These are phyloP conservation scores for Casuarina cunninghamiana DNA, from an alignment of 306 rosid species.

Conservation along the genomic window DNA sequence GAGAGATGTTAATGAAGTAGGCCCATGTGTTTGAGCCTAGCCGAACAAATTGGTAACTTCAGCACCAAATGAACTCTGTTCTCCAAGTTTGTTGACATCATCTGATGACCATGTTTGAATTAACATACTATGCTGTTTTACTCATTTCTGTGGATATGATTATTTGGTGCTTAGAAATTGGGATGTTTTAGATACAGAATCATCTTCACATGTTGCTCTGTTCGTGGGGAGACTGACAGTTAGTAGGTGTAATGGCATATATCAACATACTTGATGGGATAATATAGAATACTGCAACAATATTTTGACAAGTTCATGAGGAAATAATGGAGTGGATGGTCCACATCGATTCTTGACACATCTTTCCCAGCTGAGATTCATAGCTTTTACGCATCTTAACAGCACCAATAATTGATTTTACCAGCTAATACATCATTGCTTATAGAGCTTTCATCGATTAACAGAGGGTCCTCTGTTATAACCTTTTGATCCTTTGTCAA, in stretches of 20 bases:
- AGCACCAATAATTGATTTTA: conserved; percentile 15
- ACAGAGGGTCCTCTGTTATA: too few species aligned
- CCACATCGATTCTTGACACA: conserved; percentile 18
- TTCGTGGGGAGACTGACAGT: conserved; percentile 37
- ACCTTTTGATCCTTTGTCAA: too few species aligned
- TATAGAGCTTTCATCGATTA: too few species aligned
- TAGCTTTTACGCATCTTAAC: conserved; percentile 4
- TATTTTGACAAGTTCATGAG: conserved; percentile 17
- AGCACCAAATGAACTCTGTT: conserved; percentile 7
- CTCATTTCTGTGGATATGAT: conserved; percentile 15
- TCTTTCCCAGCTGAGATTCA: neutral
- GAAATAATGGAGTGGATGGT: conserved; percentile 31
- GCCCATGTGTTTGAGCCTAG: conserved; percentile 41
- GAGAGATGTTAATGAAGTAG: conserved; percentile 51
- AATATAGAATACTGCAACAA: conserved; percentile 27
- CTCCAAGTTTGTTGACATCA: neutral
- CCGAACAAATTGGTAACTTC: conserved; percentile 36
- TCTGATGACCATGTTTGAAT: neutral
- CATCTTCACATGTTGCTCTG: conserved; percentile 37
- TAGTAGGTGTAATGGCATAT: conserved; percentile 33
- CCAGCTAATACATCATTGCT: neutral
- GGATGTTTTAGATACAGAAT: conserved; percentile 20
- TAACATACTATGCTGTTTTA: neutral
- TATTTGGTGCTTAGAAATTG: conserved; percentile 1
- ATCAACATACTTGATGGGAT: conserved; percentile 29